A percentile compares a stretch with the other conserved stretches of the same genome.
Conservation (phyloP, 2,329 filamentous ascomycete species). For the Venturia effusa region DNA sequence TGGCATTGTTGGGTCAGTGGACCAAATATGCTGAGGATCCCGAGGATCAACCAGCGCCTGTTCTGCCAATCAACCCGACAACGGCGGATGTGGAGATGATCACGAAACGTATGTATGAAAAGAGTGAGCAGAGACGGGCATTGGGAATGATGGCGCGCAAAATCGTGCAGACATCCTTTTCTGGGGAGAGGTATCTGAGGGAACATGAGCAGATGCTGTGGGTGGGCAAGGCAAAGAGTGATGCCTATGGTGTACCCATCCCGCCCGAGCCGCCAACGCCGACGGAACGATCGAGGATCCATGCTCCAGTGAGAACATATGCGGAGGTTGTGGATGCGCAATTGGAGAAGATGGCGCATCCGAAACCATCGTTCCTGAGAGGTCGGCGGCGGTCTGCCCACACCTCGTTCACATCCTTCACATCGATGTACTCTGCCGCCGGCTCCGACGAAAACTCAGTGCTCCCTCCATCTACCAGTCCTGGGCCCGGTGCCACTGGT, state of each 20-base stretch:
- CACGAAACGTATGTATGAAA: slow-evolving; percentile 49
- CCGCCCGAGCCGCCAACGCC: neutral
- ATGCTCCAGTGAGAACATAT: slow-evolving; percentile 5
- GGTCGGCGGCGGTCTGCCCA: neutral
- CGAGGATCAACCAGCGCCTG: slow-evolving; percentile 26
- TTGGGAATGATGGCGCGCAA: slow-evolving; percentile 48
- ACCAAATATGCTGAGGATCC: slow-evolving; percentile 45
- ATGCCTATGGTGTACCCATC: neutral
- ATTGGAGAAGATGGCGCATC: slow-evolving; percentile 27
- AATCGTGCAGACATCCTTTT: slow-evolving; percentile 50
- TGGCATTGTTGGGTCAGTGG: slow-evolving; percentile 53
- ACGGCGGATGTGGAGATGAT: slow-evolving; percentile 42
- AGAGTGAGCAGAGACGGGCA: slow-evolving; percentile 43
- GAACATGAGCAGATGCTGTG: slow-evolving; percentile 47
- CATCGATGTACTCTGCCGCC: neutral
- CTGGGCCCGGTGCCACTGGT: neutral
- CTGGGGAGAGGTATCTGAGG: slow-evolving; percentile 47
- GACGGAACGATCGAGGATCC: neutral
- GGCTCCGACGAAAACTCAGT: neutral
- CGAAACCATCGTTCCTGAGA: slow-evolving; percentile 17
- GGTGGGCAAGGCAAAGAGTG: slow-evolving; percentile 22
- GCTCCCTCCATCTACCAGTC: neutral
- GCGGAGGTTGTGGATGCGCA: slow-evolving; percentile 15
- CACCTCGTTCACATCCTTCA: slow-evolving; percentile 8
- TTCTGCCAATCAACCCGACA: slow-evolving; percentile 39